Percentiles rank a stretch among this genome's conserved stretches.
Evolutionary conservation across 257 asterid species (phyloP).

Genomic region (Cordia subcordata): DNA sequence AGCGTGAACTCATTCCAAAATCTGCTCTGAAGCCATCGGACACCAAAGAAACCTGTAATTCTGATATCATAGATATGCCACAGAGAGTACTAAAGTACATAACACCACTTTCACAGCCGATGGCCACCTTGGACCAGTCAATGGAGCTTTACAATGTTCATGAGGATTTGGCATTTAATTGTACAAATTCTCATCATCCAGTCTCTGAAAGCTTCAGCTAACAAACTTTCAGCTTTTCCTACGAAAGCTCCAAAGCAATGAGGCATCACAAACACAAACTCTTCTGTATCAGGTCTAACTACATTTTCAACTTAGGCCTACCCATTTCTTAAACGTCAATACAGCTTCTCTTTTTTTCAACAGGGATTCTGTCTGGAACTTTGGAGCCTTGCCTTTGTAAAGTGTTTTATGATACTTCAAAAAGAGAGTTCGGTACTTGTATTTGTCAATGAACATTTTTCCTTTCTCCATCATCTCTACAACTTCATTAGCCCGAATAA

Average conservation of each 20-base stretch:
- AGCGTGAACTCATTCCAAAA: too few relatives aligned
- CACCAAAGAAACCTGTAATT: too few relatives aligned
- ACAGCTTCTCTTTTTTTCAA: constrained; percentile 77
- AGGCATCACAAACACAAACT: not conserved
- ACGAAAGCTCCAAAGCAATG: not conserved
- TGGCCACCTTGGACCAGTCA: not conserved
- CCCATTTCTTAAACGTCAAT: constrained; percentile 77
- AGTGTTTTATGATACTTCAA: constrained; percentile 76
- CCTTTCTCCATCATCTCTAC: constrained; percentile 76
- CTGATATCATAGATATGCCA: not conserved
- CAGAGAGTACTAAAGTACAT: not conserved
- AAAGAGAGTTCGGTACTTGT: constrained; percentile 69
- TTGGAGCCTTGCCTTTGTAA: constrained; percentile 70
- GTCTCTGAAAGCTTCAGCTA: not conserved
- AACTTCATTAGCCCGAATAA: constrained; percentile 74
- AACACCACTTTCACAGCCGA: not conserved
- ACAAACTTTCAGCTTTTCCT: not conserved
- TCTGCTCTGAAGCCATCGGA: too few relatives aligned
- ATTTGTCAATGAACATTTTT: constrained; percentile 76
- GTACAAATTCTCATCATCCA: not conserved
- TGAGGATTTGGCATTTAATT: not conserved
- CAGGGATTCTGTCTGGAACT: constrained; percentile 78
- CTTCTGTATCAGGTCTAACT: not conserved
- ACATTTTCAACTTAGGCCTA: constrained; percentile 46
- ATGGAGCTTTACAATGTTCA: not conserved